phyloP scores from a whole-genome alignment of 345 rosid genomes.

The Leavenworthia alabamica region DNA sequence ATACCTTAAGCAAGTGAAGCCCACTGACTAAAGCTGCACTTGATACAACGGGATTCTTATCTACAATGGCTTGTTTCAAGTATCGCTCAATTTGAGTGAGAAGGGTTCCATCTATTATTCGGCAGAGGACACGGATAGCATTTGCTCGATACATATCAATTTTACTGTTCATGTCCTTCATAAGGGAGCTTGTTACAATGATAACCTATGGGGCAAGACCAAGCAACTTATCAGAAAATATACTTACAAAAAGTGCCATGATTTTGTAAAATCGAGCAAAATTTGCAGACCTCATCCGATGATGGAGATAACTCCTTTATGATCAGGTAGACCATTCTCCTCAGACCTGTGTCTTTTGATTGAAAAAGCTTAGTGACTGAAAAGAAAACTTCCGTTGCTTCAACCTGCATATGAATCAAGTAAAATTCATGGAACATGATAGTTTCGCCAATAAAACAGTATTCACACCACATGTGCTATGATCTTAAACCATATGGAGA shows the following conservation, averaged over 20 bases:
- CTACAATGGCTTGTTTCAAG: constrained; percentile 97
- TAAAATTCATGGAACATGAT: no score
- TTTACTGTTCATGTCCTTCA: constrained; percentile 99
- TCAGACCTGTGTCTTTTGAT: constrained; percentile 80
- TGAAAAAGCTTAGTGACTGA: constrained; percentile 95
- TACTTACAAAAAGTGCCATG: not conserved
- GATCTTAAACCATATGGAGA: not conserved
- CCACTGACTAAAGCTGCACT: constrained; percentile 99
- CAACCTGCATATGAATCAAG: constrained; percentile 51
- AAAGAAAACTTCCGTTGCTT: constrained; percentile 96
- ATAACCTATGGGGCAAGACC: constrained; percentile 51
- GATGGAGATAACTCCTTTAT: constrained; percentile 97
- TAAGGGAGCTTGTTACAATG: constrained; percentile 91
- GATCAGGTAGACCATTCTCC: constrained; percentile 98
- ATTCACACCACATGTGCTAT: not conserved
- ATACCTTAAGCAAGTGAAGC: constrained; percentile 89
- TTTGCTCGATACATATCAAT: constrained; percentile 97
- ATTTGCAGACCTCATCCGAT: constrained; percentile 77
- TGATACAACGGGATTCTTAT: constrained; percentile 96
- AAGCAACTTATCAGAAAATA: constrained; percentile 4
- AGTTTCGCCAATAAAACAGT: no score
- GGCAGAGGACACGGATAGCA: constrained; percentile 97
- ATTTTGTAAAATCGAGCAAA: not conserved
- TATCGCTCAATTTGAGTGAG: constrained; percentile 90
- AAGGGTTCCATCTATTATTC: constrained; percentile 86